Evolutionary conservation across 371 early-diverging fungal species (phyloP).

Genomic region (Spraguea lophii): DNA sequence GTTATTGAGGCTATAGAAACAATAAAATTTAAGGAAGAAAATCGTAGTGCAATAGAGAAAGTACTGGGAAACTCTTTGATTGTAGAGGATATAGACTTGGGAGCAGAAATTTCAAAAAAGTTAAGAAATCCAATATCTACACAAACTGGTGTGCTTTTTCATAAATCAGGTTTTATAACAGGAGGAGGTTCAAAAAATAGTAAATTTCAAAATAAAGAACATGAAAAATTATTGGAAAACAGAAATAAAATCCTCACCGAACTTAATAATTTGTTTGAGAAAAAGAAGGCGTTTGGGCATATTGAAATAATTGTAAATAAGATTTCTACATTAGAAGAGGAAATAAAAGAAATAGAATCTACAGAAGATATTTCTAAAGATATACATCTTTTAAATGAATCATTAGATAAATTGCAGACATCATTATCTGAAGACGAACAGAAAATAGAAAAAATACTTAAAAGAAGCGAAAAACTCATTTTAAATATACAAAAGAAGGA

Average conservation of each 20-base stretch:
- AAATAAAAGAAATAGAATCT: slow-evolving; percentile 1
- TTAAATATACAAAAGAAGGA: too few relatives aligned
- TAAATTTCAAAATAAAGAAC: slow-evolving; percentile 11
- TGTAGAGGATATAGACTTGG: slow-evolving; percentile 7
- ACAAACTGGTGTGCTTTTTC: slow-evolving; percentile 72
- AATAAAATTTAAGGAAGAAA: slow-evolving; percentile 56
- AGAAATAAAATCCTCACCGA: slow-evolving; percentile 12
- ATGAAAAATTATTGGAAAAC: slow-evolving; percentile 7
- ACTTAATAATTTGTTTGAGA: slow-evolving; percentile 9
- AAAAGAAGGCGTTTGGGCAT: slow-evolving; percentile 8
- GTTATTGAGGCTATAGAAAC: slow-evolving; percentile 66
- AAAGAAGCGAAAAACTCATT: too few relatives aligned
- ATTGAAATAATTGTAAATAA: slow-evolving; percentile 17
- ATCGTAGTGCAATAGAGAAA: slow-evolving; percentile 59
- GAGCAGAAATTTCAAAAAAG: slow-evolving; percentile 50
- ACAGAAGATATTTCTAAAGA: too few relatives aligned
- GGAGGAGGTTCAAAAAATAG: slow-evolving; percentile 47
- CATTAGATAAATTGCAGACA: too few relatives aligned
- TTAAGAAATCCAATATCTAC: slow-evolving; percentile 57
- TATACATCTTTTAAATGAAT: too few relatives aligned
- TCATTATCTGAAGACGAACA: too few relatives aligned
- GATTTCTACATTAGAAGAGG: background rate
- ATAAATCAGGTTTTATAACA: slow-evolving; percentile 75
- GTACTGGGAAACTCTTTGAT: slow-evolving; percentile 49
- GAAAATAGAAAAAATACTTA: too few relatives aligned